Base-by-base conservation (phyloP, 1,139 yeast species). In the Zygoascus hellenicus region DNA sequence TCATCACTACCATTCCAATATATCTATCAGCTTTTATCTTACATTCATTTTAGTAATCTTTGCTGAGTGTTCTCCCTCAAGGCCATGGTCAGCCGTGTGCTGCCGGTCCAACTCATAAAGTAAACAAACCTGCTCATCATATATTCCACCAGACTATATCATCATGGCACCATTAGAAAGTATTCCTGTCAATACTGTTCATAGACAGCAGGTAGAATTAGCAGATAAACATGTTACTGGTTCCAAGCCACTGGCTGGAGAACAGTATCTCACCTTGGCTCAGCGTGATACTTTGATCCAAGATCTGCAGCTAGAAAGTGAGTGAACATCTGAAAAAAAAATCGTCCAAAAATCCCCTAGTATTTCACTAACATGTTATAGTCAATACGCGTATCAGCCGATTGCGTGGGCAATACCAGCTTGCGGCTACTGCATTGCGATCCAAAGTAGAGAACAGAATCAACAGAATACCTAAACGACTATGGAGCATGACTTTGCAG, bases 401-500 rank as follows among this genome's bases (percentile, higher is more conserved):
- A 17, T 59, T 74, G 26, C 54, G 57, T 35, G 57, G 58, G 1
- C 61, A 58, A n/a, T 61, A 65, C 31, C 62, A 62, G 26, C 57
- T 60, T 14, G 60, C 67, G 17, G 59, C 69, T 5, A 51, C 51
- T 11, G 69, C 70, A 16, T 56, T 71, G 11, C 62, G 63, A 16
- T 51, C 61, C 14, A 66, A 68, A 48, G 58, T 73, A 7, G 62
- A 64, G 29, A 64, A 64, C 54, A 55, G 76, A 46, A 53, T 68
- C 7, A 70, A 68, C 54, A 61, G 72, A 37, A 66, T 73, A 7
- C 68, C 74, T 3, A 62, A 72, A 40, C 61, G 65, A 43, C 61
- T 70, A 34, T 71, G 76, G 76, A 67, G 68, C 53, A 62, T 65
- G 43, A 70, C 70, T 45, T 53, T 71, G 22, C 56, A 60, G 7